phyloP scores from a whole-genome alignment of 805 yeast genomes.

The Starmerella potacharoeniae region DNA sequence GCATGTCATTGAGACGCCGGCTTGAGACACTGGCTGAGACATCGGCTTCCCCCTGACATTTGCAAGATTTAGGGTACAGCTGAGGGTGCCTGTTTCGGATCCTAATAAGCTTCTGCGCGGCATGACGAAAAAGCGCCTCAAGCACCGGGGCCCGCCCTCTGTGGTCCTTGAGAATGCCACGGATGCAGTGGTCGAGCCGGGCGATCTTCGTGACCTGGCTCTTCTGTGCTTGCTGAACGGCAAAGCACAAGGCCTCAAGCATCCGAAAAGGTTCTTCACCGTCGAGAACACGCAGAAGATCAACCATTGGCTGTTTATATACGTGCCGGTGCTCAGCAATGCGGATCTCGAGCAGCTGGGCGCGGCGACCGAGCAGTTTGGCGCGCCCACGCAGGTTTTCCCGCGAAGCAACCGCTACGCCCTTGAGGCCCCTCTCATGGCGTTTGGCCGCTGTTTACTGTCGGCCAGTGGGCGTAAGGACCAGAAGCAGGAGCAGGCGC shows the following conservation, averaged over 20 bases:
- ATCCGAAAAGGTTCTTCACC: neutral
- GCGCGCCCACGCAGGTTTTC: neutral
- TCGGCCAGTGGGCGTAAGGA: neutral
- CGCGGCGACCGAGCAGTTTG: neutral
- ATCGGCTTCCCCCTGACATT: no score
- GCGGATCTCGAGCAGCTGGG: neutral
- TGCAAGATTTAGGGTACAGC: neutral
- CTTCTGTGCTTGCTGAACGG: neutral
- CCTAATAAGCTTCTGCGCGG: no score
- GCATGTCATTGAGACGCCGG: no score
- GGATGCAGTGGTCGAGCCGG: neutral
- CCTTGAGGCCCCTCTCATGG: neutral
- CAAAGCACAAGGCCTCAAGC: neutral
- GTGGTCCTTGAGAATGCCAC: neutral
- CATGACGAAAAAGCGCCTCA: neutral
- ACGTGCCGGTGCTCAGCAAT: constrained; percentile 1
- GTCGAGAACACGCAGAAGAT: neutral
- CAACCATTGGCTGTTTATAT: constrained; percentile 9
- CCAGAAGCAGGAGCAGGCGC: neutral
- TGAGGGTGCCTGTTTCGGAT: no score
- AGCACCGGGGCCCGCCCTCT: neutral
- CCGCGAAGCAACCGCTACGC: neutral
- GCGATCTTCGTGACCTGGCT: constrained; percentile 4
- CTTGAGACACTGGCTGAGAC: no score
- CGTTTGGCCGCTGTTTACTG: neutral